These are phyloP conservation scores for Cystobasidiaceae sp. DNA, from an alignment of 1,284 basidiomycete species.

Conservation along the genomic window DNA sequence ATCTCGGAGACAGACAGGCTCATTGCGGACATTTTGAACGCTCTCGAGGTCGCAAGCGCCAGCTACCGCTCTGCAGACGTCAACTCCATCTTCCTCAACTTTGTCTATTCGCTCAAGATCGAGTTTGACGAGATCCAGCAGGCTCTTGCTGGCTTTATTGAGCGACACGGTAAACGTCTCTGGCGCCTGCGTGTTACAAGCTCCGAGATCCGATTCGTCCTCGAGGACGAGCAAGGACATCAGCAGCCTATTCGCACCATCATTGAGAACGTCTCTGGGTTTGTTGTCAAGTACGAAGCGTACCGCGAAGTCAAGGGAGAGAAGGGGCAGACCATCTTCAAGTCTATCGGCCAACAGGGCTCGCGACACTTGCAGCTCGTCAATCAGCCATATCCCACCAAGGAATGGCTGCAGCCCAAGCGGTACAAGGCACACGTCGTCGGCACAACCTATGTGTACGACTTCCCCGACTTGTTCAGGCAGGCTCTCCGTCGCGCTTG, in stretches of 20 bases:
- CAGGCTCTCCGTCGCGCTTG: conserved; percentile 93
- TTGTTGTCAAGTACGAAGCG: conserved; percentile 97
- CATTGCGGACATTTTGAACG: conserved; percentile 88
- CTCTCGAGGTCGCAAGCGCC: conserved; percentile 83
- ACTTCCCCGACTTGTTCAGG: conserved; percentile 97
- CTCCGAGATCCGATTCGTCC: conserved; percentile 90
- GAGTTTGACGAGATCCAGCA: conserved; percentile 93
- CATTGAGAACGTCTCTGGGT: conserved; percentile 97
- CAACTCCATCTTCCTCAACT: conserved; percentile 43
- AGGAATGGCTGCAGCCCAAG: conserved; percentile 97
- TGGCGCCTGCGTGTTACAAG: conserved; percentile 98
- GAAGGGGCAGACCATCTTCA: conserved; percentile 86
- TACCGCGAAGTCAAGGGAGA: conserved; percentile 98
- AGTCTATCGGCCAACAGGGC: conserved; percentile 86
- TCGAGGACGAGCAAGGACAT: conserved; percentile 89
- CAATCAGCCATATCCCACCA: conserved; percentile 87
- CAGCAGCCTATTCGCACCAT: conserved; percentile 92
- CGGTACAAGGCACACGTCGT: conserved; percentile 99
- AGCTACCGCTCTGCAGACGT: conserved; percentile 62
- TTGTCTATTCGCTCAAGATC: conserved; percentile 84
- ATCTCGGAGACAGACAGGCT: conserved; percentile 97
- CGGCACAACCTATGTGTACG: conserved; percentile 95
- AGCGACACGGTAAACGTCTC: conserved; percentile 92
- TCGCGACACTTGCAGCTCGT: conserved; percentile 89
- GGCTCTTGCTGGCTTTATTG: conserved; percentile 94